Conservation (phyloP, 208 protist genomes). For the Trichomonas vaginalis region DNA sequence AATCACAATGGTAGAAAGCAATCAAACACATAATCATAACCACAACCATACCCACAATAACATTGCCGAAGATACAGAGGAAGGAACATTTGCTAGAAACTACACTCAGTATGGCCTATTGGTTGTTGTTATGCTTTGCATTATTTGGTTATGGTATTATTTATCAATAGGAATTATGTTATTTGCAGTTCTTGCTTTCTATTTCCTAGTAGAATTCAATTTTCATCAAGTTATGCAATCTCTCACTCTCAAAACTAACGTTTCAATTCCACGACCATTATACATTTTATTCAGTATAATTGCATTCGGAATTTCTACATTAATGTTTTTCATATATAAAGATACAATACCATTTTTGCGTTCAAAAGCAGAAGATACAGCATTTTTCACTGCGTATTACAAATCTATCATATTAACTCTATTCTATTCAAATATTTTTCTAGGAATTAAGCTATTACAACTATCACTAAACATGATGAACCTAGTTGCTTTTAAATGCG, state of each 20-base stretch:
- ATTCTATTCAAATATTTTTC: neutral
- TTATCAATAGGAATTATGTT: neutral
- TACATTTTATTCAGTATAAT: no score
- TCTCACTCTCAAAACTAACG: neutral
- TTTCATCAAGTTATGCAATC: neutral
- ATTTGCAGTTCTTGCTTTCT: neutral
- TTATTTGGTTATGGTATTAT: neutral
- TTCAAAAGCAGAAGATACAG: no score
- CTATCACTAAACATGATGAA: neutral
- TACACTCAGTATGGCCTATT: neutral
- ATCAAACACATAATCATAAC: no score
- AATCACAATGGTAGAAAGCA: no score
- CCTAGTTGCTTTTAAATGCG: neutral
- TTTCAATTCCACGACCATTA: no score
- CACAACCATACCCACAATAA: no score
- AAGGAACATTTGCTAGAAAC: neutral
- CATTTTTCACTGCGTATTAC: neutral
- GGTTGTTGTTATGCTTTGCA: neutral
- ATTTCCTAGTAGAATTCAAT: neutral
- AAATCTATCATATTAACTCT: neutral
- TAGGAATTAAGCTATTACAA: neutral
- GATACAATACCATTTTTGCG: no score
- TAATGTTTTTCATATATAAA: no score
- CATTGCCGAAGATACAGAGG: neutral
- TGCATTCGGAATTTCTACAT: no score